Evolutionary conservation across 768 basidiomycete species (phyloP), one percentile per base, ranked within the genome.

Genomic region (Calvatia gigantea): DNA sequence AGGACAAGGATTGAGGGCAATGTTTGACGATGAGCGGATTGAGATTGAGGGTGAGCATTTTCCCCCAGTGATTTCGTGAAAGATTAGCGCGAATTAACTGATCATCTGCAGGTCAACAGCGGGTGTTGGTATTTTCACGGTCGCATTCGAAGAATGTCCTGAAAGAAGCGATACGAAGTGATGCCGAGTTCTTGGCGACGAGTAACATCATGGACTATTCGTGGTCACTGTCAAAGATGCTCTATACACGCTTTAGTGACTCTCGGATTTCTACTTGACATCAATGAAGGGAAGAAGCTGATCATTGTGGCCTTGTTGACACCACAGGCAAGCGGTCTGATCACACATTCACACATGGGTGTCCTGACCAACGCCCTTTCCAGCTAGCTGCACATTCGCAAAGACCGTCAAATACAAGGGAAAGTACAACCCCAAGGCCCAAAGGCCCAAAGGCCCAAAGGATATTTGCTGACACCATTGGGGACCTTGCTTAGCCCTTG

Each of bases 151-250:
- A 89, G 63, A 70, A 77, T n/a, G 76, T 90, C 21, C 73, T 94
- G 0, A 76, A 75, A 27, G 85, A 89, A 58, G 89, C 88, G 2
- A 74, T 92, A 59, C 77, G 70, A 59, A 78, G 73, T 41, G 91
- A 92, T 63, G 84, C 86, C 3, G 88, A 87, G 1, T 94, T 87
- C 64, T 72, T 94, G 28, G 75, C 86, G 0, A 78, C 71, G 62
- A 87, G 85, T 61, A 89, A 89, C 58, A 89, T 92, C 62, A 91
- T 92, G 87, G 91, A 94, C 64, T 94, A 91, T 61, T 90, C 88
- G 84, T 87, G 62, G 85, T 73, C n/a, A 21, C 48, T 29, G 31
- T 14, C 51, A 15, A 8, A 23, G 6, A 21, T 19, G 4, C 15
- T 25, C 48, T 43, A 35, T 27, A 32, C 1, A 11, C 55, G 15